A percentile compares a stretch with the other conserved stretches of the same genome.
phyloP scores from a whole-genome alignment of 75 land plant genomes.

The Pinus taeda region DNA sequence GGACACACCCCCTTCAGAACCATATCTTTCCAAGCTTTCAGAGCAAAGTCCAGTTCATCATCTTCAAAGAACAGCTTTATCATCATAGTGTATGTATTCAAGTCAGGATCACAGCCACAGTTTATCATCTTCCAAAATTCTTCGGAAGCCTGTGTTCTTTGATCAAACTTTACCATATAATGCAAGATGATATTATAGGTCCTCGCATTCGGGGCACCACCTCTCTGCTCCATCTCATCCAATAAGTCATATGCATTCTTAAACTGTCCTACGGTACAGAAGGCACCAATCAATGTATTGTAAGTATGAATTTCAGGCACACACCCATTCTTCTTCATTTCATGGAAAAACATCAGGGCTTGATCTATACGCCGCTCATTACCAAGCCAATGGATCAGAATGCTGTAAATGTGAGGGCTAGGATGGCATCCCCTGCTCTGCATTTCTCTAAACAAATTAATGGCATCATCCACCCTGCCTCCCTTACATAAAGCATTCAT shows the following conservation, averaged over 20 bases:
- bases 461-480: conserved; percentile 23
- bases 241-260: neutral
- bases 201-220: conserved; percentile 43
- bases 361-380: conserved; percentile 35
- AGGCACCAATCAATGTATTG: conserved; percentile 53
- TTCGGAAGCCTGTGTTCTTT: conserved; percentile 49
- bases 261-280: conserved; percentile 15
- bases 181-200: conserved; percentile 56
- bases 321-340: conserved; percentile 34
- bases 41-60: conserved; percentile 34
- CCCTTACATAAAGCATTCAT: conserved; percentile 9
- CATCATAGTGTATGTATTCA: conserved; percentile 50
- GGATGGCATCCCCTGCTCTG: conserved; percentile 23
- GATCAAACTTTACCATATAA: conserved; percentile 31
- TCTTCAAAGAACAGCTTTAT: conserved; percentile 46
- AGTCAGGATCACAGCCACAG: conserved; percentile 34
- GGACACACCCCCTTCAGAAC: conserved; percentile 44
- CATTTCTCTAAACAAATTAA: conserved; percentile 41
- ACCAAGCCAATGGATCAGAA: conserved; percentile 57
- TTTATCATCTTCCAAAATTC: conserved; percentile 42
- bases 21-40: conserved; percentile 54
- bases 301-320: conserved; percentile 39
- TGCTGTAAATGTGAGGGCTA: conserved; percentile 46
- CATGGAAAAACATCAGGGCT: conserved; percentile 39
- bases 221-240: conserved; percentile 47